Evolutionary conservation across 78 protist genomes (phyloP), one percentile per base, ranked within the genome.

Genomic region (Dictyostelium firmibasis): DNA sequence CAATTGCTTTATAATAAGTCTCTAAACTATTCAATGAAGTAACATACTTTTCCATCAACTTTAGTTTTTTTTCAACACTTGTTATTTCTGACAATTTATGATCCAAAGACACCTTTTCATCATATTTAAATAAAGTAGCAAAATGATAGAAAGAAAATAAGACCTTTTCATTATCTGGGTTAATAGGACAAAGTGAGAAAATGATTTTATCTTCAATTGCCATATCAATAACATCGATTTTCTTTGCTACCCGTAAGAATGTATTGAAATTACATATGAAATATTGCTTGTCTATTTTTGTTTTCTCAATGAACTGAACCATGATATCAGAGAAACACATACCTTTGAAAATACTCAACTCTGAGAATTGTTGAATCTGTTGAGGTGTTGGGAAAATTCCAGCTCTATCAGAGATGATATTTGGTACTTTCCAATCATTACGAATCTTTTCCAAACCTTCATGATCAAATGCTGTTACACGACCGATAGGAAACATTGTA

Each of bases 241-340:
- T 11, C 8, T 23, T 29, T 33, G 86, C 77, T 1, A 83, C 57
- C 23, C 2, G 1, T 23, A 92, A 6, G 38, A 78, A 82, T 2
- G 27, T 60, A 0, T 83, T 64, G 23, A 70, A 70, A 16, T 57
- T 25, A 23, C 74, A 67, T 50, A 92, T n/a, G 35, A 92, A 92
- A 53, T 92, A 92, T 14, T 47, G 79, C 9, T 79, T 50, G 14
- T 92, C 96, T 14, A 92, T 6, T 2, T 92, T 72, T 31, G 91
- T 79, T 14, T 10, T 41, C 29, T 72, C 84, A 2, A 92, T 0
- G 44, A 85, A 92, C 4, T 9, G 6, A 5, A 4, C 9, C 31
- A 92, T 1, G 7, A 92, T 20, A 1, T 83, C 67, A 2, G 96
- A 92, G 70, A 92, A 92, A 41, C 18, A 8, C 10, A 47, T 13